phyloP scores from a whole-genome alignment of 257 asterid species.

The Solanum ahanhuiri region DNA sequence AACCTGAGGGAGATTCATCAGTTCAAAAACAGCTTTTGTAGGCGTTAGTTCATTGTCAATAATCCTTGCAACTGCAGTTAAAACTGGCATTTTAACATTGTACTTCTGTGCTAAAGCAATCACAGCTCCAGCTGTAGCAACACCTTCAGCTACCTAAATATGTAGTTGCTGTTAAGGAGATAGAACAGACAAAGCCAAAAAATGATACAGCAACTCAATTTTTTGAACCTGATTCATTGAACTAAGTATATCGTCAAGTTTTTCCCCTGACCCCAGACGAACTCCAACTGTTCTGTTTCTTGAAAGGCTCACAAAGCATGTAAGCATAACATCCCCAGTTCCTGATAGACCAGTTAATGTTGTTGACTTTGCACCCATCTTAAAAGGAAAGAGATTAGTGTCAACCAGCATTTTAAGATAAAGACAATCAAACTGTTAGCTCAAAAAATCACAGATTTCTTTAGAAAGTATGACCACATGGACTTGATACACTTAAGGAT shows the following conservation, averaged over 20 bases:
- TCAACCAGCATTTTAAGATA: background rate
- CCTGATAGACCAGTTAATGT: slow-evolving; percentile 87
- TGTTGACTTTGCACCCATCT: slow-evolving; percentile 95
- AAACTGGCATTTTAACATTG: slow-evolving; percentile 82
- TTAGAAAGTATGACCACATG: background rate
- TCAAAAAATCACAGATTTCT: background rate
- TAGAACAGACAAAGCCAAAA: background rate
- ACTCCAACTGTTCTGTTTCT: slow-evolving; percentile 92
- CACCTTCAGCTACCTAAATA: slow-evolving; percentile 81
- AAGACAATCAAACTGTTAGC: background rate
- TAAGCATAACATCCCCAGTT: slow-evolving; percentile 91
- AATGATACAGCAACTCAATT: background rate
- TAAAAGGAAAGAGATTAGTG: slow-evolving; percentile 16
- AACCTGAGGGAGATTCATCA: slow-evolving; percentile 96
- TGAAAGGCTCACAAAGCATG: slow-evolving; percentile 87
- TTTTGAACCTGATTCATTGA: slow-evolving; percentile 70
- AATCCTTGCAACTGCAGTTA: slow-evolving; percentile 89
- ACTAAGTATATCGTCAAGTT: slow-evolving; percentile 69
- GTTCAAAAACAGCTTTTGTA: slow-evolving; percentile 72
- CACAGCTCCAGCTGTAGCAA: slow-evolving; percentile 90
- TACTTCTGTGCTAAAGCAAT: slow-evolving; percentile 82
- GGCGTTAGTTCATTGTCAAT: slow-evolving; percentile 83
- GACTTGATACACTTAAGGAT: background rate
- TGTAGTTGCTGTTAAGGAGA: background rate
- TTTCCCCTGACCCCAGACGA: slow-evolving; percentile 95